Base-by-base conservation (phyloP, 2,329 filamentous ascomycete species). In the Penicillium oxalicum region DNA sequence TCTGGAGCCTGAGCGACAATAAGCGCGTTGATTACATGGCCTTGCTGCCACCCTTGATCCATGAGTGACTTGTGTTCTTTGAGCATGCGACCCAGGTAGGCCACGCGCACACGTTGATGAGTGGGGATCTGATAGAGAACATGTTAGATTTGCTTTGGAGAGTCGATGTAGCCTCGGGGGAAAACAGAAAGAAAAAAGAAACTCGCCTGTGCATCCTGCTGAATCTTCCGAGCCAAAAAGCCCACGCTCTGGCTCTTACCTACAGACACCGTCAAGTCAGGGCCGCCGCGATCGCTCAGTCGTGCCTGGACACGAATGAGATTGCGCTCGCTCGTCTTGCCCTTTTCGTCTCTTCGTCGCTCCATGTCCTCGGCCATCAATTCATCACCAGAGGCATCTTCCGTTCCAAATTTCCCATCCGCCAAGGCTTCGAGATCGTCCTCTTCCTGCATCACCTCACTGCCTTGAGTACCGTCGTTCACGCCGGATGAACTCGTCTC, bases 11-110 rank as follows among this genome's bases (percentile, higher is more conserved):
- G 56, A 5, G 56, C 37, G 28, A 73, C 83, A 45, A 93, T 80
- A 50, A 93, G 74, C 24, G 85, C 89, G 64, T 91, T 93, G 47
- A 95, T 71, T 32, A 93, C 75, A 62, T 93, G 79, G 33, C 83
- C 86, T 52, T 79, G 76, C 59, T 83, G 80, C 87, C 88, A 95
- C 42, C 86, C 86, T 58, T 93, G 86, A 3, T 78, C 77, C 39
- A 74, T 68, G 13, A 95, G 68, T 0, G 84, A 77, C 18, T 79
- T 65, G 46, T 77, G 76, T 55, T 91, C 87, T 55, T 83, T 82
- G 40, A 95, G 77, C 44, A 91, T 80, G 64, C 83, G 88, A 57
- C 91, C 91, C 68, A 93, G 78, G 66, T 95, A 94, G 18, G 82
- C 84, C 50, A 95, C 79, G 46, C 82, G 81, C 44, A 95, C 74